Evolutionary conservation across 805 yeast genomes (phyloP), one percentile per base, ranked within the genome.

Genomic region (Danielozyma ontarioensis): DNA sequence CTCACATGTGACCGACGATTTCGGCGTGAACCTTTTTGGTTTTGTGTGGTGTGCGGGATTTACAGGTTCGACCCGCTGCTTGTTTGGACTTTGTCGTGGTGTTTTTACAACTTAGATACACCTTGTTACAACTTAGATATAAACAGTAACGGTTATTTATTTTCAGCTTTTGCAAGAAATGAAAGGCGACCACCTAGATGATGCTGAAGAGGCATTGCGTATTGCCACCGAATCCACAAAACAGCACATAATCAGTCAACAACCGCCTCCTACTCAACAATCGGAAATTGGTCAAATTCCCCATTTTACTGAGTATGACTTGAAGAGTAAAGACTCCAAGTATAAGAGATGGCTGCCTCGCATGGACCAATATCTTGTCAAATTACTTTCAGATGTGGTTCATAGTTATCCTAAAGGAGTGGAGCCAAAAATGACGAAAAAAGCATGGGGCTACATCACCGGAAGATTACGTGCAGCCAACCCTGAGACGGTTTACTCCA

Each of bases 401-500:
- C 68, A 59, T 40, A 53, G 60, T 31, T 59, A 44, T 33, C 53
- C 57, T 2, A 53, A 52, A 33, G 59, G 51, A 4, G 56, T 51
- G 1, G 53, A 50, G 12, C 47, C 62, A 3, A 55, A 46, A 33
- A 54, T 62, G 58, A 55, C 55, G n/a, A 61, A 61, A 35, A 55
- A 54, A 36, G 58, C 59, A 4, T 62, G 68, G 68, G 55, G 55
- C 4, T 62, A 61, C 35, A 56, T 62, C 7, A 52, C 61, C 25
- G 59, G 61, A 17, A 61, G 57, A 29, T 40, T 62, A 27, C 37
- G 68, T 15, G 44, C 48, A 5, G 63, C 62, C n/a, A 61, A 62
- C 34, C 68, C 68, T 2, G 60, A 59, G 29, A 59, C 68, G 1
- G 68, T 62, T 1, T 62, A 62, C 35, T 58, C 65, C 11, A 62